Evolutionary conservation across 179 eudicot genomes (phyloP).

Genomic region (Corrigiola litoralis): DNA sequence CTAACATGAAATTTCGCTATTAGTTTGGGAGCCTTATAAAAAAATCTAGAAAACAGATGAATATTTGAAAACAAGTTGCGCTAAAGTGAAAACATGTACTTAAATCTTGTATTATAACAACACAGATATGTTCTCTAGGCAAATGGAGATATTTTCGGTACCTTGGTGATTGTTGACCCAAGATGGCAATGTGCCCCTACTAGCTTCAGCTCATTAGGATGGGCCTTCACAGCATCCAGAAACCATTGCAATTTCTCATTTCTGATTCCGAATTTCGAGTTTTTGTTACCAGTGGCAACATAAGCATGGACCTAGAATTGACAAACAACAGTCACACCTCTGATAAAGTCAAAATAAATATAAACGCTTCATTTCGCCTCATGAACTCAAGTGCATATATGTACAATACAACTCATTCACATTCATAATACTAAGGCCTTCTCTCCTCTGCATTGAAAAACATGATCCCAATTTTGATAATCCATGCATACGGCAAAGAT

Average conservation of each 20-base stretch:
- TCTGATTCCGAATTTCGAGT: slow-evolving; percentile 92
- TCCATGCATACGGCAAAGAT: too few relatives aligned
- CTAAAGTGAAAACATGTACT: too few relatives aligned
- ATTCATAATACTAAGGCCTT: too few relatives aligned
- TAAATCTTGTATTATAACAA: background rate
- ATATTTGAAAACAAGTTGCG: too few relatives aligned
- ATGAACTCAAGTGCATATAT: too few relatives aligned
- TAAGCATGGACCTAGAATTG: slow-evolving; percentile 79
- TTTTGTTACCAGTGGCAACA: slow-evolving; percentile 96
- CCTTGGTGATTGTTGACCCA: slow-evolving; percentile 96
- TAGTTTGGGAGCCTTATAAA: too few relatives aligned
- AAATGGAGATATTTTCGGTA: slow-evolving; percentile 15
- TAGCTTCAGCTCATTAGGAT: slow-evolving; percentile 80
- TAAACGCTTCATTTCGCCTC: background rate
- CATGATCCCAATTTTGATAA: too few relatives aligned
- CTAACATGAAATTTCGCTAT: background rate
- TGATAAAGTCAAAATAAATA: background rate
- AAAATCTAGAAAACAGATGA: too few relatives aligned
- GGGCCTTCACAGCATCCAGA: slow-evolving; percentile 91
- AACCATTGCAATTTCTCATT: slow-evolving; percentile 98
- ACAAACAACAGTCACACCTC: background rate
- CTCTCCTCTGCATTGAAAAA: too few relatives aligned
- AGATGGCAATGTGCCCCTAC: slow-evolving; percentile 99
- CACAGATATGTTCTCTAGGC: background rate
- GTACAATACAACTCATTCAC: too few relatives aligned